Base-by-base conservation (phyloP, 2,329 filamentous ascomycete species). In the Fusarium proliferatum region DNA sequence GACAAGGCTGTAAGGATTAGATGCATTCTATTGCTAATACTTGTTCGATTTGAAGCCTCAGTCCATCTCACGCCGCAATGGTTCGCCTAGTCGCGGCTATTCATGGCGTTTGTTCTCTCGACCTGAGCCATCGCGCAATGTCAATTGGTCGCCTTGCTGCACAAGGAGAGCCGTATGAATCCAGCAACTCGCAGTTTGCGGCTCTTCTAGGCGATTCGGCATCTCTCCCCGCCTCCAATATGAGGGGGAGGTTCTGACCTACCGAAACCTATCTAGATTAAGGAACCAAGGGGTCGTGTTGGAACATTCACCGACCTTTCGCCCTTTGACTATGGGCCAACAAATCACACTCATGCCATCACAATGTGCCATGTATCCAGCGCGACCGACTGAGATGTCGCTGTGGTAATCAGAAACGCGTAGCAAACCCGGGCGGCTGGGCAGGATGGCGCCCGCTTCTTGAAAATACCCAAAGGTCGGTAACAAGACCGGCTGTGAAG, bases 1-100 rank as follows among this genome's bases (percentile, higher is more conserved):
- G 59, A 67, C 61, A 67, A 57, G 57, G 56, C 28, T 55, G 61
- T 64, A 71, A 66, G 72, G 66, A 64, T 69, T 33, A 55, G 53
- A 34, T 45, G 68, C 67, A 71, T 67, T 68, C 64, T 57, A 61
- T 74, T 76, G 70, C 67, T 69, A 72, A 74, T 74, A 67, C 65
- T 72, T 74, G 68, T 69, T 72, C 64, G 68, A 69, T 74, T 53
- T 15, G 46, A 51, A 33, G 66, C 42, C 26, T 17, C 10, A 26
- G 60, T 45, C 52, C 53, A 67, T 66, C 39, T 51, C 26, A 56
- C 52, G 64, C 68, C 57, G 42, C 66, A 67, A 59, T 74, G 26
- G 45, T 36, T 74, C 69, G 62, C 59, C 64, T 72, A 66, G 28
- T 63, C 53, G 62, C 70, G 72, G 72, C 41, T 74, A 68, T 73